Conservation (phyloP, 75 land plant species). For the Adiantum capillusveneris region DNA sequence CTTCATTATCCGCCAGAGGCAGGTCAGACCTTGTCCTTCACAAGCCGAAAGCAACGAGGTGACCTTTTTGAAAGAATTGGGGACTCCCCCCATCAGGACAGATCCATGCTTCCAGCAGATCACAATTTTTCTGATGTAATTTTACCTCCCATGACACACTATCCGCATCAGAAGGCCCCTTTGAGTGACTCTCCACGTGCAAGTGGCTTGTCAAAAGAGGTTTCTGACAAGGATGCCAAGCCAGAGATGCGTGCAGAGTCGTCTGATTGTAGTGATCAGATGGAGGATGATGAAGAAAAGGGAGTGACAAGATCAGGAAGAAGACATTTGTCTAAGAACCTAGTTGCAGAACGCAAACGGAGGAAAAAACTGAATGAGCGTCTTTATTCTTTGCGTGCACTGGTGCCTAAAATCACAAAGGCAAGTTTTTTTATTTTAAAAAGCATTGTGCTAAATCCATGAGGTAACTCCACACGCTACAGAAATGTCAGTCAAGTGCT, state of each 20-base stretch:
- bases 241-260: constrained; percentile 37
- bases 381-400: constrained; percentile 71
- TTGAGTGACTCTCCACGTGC: constrained; percentile 30
- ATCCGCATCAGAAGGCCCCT: constrained; percentile 1
- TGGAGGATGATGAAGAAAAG: constrained; percentile 77
- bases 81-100: constrained; percentile 9
- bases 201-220: constrained; percentile 28
- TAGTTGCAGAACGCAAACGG: constrained; percentile 80
- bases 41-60: constrained; percentile 1
- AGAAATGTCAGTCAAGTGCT: too few species aligned
- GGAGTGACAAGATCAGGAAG: constrained; percentile 44
- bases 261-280: constrained; percentile 74
- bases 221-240: constrained; percentile 24
- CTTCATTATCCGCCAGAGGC: neutral
- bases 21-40: constrained; percentile 10
- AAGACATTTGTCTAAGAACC: constrained; percentile 62
- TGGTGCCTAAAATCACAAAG: constrained; percentile 92
- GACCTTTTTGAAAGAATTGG: constrained; percentile 1
- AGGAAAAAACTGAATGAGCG: constrained; percentile 88
- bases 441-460: too few species aligned
- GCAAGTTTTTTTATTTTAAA: constrained; percentile 28
- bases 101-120: constrained; percentile 14
- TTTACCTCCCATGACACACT: constrained; percentile 4
- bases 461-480: too few species aligned
- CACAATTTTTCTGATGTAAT: constrained; percentile 7